Conservation (phyloP, 345 rosid species). For the Viola odorata region DNA sequence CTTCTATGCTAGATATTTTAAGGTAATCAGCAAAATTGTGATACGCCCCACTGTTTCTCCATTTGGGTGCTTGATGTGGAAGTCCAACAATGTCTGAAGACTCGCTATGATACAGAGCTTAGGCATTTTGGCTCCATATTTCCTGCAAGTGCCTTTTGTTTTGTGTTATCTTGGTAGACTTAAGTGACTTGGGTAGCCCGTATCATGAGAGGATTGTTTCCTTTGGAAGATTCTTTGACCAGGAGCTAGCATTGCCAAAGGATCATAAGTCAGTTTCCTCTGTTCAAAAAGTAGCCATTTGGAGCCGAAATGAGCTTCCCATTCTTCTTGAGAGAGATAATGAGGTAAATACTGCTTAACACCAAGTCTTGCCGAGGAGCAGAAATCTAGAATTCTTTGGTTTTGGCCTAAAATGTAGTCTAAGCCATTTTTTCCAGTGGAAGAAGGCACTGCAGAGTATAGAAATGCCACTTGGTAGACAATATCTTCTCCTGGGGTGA, state of each 20-base stretch:
- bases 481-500: conserved; percentile 71
- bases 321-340: conserved; percentile 54
- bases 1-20: conserved; percentile 1
- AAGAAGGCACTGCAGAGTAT: conserved; percentile 62
- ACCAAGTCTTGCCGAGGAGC: conserved; percentile 35
- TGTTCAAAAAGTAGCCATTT: conserved; percentile 29
- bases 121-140: conserved; percentile 16
- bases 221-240: conserved; percentile 79
- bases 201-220: conserved; percentile 25
- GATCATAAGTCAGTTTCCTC: conserved; percentile 70
- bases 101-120: conserved; percentile 30
- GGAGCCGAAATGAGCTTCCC: conserved; percentile 70
- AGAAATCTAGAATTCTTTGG: conserved; percentile 47
- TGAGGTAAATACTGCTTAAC: conserved; percentile 78
- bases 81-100: conserved; percentile 10
- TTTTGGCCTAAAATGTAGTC: conserved; percentile 52
- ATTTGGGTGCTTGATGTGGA: neutral
- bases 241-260: conserved; percentile 75
- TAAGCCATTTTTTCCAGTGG: conserved; percentile 51
- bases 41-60: conserved; percentile 3
- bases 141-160: conserved; percentile 10
- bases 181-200: conserved; percentile 15
- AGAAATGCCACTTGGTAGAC: conserved; percentile 76
- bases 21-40: conserved; percentile 15
- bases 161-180: neutral